Percentiles rank a stretch among this genome's conserved stretches.
Evolutionary conservation across 2,329 filamentous ascomycete species (phyloP).

Genomic region (Sporothrix protearum): DNA sequence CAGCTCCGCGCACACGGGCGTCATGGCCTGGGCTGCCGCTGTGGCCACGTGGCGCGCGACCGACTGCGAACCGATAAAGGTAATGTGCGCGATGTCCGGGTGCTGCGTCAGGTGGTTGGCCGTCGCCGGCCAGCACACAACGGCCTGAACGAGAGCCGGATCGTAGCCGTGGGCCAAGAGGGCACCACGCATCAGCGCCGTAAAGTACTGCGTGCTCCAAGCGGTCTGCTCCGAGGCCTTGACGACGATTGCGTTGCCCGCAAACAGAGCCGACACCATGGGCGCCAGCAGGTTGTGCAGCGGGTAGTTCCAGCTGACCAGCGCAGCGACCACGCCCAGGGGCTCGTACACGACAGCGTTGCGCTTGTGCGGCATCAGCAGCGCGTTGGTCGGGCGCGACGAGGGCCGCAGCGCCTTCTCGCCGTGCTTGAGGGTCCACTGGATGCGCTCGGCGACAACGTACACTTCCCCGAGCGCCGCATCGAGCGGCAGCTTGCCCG

Average conservation of each 20-base stretch:
- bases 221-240: slow-evolving; percentile 95
- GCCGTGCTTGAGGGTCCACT: slow-evolving; percentile 90
- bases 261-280: slow-evolving; percentile 83
- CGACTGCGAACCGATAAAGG: slow-evolving; percentile 87
- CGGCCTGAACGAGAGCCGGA: slow-evolving; percentile 73
- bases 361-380: slow-evolving; percentile 92
- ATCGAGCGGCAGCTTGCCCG: slow-evolving; percentile 94
- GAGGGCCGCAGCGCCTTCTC: slow-evolving; percentile 73
- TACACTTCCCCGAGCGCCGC: slow-evolving; percentile 91
- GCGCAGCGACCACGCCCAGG: slow-evolving; percentile 84
- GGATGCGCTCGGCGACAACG: slow-evolving; percentile 87
- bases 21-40: slow-evolving; percentile 81
- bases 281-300: slow-evolving; percentile 95
- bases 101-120: slow-evolving; percentile 83
- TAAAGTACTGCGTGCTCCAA: slow-evolving; percentile 84
- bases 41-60: slow-evolving; percentile 86
- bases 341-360: slow-evolving; percentile 91
- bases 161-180: slow-evolving; percentile 79
- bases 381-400: slow-evolving; percentile 69
- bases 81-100: slow-evolving; percentile 78
- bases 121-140: slow-evolving; percentile 83
- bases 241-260: slow-evolving; percentile 86
- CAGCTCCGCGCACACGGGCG: slow-evolving; percentile 82
- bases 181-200: slow-evolving; percentile 71
- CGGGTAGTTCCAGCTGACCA: slow-evolving; percentile 95